A percentile compares a stretch with the other conserved stretches of the same genome.
These are phyloP conservation scores for Colletotrichum eremochloae DNA, from an alignment of 2,329 filamentous ascomycete species.

Conservation along the genomic window DNA sequence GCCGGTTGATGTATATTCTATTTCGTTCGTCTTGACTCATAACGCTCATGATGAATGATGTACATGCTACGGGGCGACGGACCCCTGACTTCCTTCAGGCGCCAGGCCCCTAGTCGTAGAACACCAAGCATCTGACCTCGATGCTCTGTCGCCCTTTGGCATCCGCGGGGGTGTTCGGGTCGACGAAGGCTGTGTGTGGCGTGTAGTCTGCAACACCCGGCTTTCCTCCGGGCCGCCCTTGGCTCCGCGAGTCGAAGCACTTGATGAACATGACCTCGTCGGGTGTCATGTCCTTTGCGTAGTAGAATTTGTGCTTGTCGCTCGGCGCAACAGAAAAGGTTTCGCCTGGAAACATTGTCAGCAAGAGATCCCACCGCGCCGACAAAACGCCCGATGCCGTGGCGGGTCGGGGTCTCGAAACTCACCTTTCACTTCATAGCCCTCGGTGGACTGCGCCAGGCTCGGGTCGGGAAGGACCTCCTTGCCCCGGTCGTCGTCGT, in stretches of 20 bases:
- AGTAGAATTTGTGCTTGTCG: constrained; percentile 72
- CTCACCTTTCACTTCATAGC: constrained; percentile 67
- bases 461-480: constrained; percentile 66
- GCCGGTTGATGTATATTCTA: not conserved
- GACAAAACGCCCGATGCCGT: no score
- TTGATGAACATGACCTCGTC: constrained; percentile 64
- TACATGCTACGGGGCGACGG: not conserved
- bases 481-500: constrained; percentile 65
- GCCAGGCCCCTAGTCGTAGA: constrained; percentile 59
- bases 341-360: constrained; percentile 60
- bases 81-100: no score
- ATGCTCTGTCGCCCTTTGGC: constrained; percentile 76
- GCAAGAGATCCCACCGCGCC: not conserved
- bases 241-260: constrained; percentile 65
- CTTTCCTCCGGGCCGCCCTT: constrained; percentile 57
- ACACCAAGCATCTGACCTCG: constrained; percentile 73
- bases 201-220: constrained; percentile 63
- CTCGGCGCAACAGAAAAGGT: constrained; percentile 71
- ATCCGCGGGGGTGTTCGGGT: constrained; percentile 74
- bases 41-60: not conserved
- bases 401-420: not conserved
- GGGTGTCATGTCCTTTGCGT: constrained; percentile 75
- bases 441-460: constrained; percentile 63
- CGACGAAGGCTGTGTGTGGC: constrained; percentile 68
- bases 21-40: not conserved